Evolutionary conservation across 306 rosid species (phyloP).

Genomic region (Rubus parviflorus): DNA sequence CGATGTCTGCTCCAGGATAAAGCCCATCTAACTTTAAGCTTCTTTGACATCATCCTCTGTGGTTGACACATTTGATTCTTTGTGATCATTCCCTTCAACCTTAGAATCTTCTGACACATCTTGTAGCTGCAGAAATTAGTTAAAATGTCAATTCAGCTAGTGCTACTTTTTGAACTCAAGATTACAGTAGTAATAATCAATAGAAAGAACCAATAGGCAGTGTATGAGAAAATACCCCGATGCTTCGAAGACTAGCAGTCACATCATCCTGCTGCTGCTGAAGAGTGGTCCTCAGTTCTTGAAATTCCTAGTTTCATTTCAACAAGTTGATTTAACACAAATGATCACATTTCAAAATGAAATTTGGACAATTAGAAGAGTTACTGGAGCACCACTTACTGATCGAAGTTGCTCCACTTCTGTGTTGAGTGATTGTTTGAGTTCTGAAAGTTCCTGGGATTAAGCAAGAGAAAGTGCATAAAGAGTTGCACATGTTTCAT

Average conservation of each 20-base stretch:
- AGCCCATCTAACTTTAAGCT: slow-evolving; percentile 37
- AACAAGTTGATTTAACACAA: slow-evolving; percentile 12
- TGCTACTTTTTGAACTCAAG: neutral
- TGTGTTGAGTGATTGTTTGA: slow-evolving; percentile 85
- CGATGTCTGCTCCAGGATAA: slow-evolving; percentile 18
- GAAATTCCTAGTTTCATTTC: slow-evolving; percentile 66
- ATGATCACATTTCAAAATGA: slow-evolving; percentile 5
- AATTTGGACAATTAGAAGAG: slow-evolving; percentile 1
- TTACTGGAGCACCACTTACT: slow-evolving; percentile 49
- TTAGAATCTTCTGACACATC: slow-evolving; percentile 50
- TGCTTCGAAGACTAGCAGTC: slow-evolving; percentile 65
- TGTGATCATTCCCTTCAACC: slow-evolving; percentile 36
- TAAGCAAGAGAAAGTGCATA: slow-evolving; percentile 21
- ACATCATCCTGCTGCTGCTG: slow-evolving; percentile 98
- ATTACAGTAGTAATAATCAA: neutral
- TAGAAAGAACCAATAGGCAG: neutral
- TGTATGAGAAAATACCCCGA: slow-evolving; percentile 57
- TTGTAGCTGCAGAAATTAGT: slow-evolving; percentile 53
- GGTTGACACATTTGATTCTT: slow-evolving; percentile 39
- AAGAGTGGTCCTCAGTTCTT: slow-evolving; percentile 88
- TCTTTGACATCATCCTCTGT: slow-evolving; percentile 39
- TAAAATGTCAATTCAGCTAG: slow-evolving; percentile 8
- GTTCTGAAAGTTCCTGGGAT: slow-evolving; percentile 86
- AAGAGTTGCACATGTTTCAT: slow-evolving; percentile 11
- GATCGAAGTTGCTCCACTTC: slow-evolving; percentile 90